Base-by-base conservation (phyloP, 805 yeast genomes). In the Yarrowia deformans region DNA sequence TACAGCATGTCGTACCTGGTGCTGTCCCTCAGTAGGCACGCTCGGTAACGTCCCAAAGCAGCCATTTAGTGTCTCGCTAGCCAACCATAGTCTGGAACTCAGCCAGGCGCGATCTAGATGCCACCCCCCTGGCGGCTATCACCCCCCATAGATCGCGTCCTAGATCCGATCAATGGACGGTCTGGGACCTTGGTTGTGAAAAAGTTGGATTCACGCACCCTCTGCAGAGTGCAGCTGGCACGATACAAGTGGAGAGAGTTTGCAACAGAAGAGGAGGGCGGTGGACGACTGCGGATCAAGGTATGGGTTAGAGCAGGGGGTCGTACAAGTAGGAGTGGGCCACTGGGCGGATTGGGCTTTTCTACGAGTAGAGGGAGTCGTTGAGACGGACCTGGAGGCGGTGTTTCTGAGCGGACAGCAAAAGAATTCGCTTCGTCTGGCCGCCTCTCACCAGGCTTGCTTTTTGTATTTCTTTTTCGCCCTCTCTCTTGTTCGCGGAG, bases 161-260 rank as follows among this genome's bases (percentile, higher is more conserved):
- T 34, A 50, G 55, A 50, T 50, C 55, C 39, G 55, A 50, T 50
- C 39, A 32, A 50, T 32, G 55, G 39, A 10, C 39, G 54, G 37
- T 32, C 54, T 37, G 8, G 37, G 16, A 29, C 54, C 50, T 23
- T 23, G 50, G 54, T 23, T 16, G 55, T 34, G 37, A 52, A 52
- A 34, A 52, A 34, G 56, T 52, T 49, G 55, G 55, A 4, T 19
- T 35, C 43, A 54, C 58, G 58, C 58, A 54, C 43, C 43, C 43
- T 54, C 32, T 37, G 58, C 58, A 54, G 18, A 35, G 43, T 54
- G 58, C 58, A 54, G 58, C 56, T 34, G 34, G 56, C 52, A 48
- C 52, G 13, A 46, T 48, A 48, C 52, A 32, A 52, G 58, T 52
- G 58, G 58, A 52, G 58, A 52, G 58, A 52, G 58, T 52, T 52